phyloP scores from a whole-genome alignment of 2,329 filamentous ascomycete genomes.

The Ophiostoma sp. region DNA sequence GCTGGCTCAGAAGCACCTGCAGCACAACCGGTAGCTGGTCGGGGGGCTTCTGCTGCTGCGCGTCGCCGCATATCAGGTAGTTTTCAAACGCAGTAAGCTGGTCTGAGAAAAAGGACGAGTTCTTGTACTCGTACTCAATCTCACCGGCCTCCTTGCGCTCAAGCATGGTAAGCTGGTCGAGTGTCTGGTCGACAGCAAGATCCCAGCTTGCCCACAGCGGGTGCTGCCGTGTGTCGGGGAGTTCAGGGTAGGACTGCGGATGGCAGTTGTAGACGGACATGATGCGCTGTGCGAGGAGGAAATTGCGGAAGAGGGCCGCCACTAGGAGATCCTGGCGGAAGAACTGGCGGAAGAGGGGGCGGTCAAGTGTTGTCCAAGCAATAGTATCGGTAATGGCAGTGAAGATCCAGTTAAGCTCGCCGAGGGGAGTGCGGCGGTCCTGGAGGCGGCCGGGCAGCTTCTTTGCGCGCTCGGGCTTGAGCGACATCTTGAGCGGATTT shows the following conservation, averaged over 20 bases:
- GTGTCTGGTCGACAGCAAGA: slow-evolving; percentile 88
- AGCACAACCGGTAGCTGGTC: slow-evolving; percentile 95
- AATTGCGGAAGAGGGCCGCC: slow-evolving; percentile 94
- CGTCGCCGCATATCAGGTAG: slow-evolving; percentile 76
- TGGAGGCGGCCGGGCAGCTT: slow-evolving; percentile 87
- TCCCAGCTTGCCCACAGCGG: slow-evolving; percentile 98
- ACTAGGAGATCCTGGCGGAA: slow-evolving; percentile 98
- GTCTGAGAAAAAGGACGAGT: slow-evolving; percentile 94
- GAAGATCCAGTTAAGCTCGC: slow-evolving; percentile 98
- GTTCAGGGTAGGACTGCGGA: slow-evolving; percentile 80
- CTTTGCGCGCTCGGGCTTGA: slow-evolving; percentile 77
- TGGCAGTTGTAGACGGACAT: slow-evolving; percentile 97
- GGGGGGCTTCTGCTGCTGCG: slow-evolving; percentile 77
- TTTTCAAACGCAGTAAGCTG: slow-evolving; percentile 96
- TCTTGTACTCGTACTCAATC: slow-evolving; percentile 83
- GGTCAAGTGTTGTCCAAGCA: slow-evolving; percentile 90
- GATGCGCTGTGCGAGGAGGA: slow-evolving; percentile 86
- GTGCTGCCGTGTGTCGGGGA: slow-evolving; percentile 94
- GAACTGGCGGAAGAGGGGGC: slow-evolving; percentile 89
- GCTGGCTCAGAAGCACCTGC: slow-evolving; percentile 91
- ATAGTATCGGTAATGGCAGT: slow-evolving; percentile 98
- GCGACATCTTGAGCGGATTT: slow-evolving; percentile 65
- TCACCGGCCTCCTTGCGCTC: slow-evolving; percentile 70
- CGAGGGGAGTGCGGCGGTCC: slow-evolving; percentile 86
- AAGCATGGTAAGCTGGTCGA: slow-evolving; percentile 81